Evolutionary conservation across 129 eudicot species (phyloP), one percentile per base, ranked within the genome.

Genomic region (Erigeron canadensis): DNA sequence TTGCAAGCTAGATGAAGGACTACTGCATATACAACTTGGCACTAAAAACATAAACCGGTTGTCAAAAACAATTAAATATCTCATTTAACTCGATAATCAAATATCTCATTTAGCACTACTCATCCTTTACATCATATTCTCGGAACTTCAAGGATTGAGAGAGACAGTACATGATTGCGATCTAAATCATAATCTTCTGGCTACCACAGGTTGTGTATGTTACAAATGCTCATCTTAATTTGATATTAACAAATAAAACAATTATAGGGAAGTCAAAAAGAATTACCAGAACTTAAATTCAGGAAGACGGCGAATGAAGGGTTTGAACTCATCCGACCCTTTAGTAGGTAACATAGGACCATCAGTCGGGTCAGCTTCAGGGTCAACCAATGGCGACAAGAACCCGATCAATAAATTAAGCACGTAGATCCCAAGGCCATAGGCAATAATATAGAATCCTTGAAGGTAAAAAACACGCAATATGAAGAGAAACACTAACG

Each of bases 311-410:
- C 97, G 96, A 67, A 86, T 78, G 71, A 88, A 88, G 65, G 97
- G 97, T 81, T 80, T 88, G 79, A 88, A 91, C 73, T 91, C 97
- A 81, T 91, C 93, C 17, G 96, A 82, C 22, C 83, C 96, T 69
- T 83, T 86, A 7, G 89, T 91, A 43, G 97, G 97, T 43, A 81
- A 66, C 44, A 79, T 0, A 11, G 94, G 80, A 10, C 96, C 96
- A 77, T 88, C 93, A 3, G 81, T 63, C 46, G 84, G 72, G 58
- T 91, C 96, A 47, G 86, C 65, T 83, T 88, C 97, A 54, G 97
- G 96, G 72, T 91, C 97, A 83, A 91, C 97, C 60, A 80, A 72
- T 2, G 97, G 97, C 3, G 97, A 91, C 84, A 91, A 80, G 79
- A 91, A 91, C 60, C 96, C 97, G 28, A 91, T 91, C 81, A 91